phyloP scores from a whole-genome alignment of 768 basidiomycete genomes.

The Stropharia rugosoannulata region DNA sequence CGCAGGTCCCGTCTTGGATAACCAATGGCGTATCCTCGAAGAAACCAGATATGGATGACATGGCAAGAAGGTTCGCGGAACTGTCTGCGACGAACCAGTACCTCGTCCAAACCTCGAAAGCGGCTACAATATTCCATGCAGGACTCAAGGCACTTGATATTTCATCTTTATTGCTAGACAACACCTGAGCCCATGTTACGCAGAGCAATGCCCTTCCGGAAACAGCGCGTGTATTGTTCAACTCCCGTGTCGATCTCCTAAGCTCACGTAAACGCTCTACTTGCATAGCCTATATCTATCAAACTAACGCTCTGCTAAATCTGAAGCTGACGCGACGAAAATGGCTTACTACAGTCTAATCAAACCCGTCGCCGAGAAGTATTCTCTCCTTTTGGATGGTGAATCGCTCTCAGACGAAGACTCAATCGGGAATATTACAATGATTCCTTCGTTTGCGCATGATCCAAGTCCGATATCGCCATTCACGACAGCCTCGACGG shows the following conservation, averaged over 20 bases:
- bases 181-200: neutral
- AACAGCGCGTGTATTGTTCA: constrained; percentile 24
- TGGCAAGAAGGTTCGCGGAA: constrained; percentile 22
- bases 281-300: neutral
- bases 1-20: constrained; percentile 24
- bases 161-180: neutral
- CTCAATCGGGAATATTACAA: constrained; percentile 26
- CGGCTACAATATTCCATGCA: constrained; percentile 27
- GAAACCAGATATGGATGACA: constrained; percentile 20
- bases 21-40: constrained; percentile 16
- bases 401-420: constrained; percentile 14
- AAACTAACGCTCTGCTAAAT: neutral
- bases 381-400: constrained; percentile 22
- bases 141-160: constrained; percentile 23
- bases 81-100: constrained; percentile 22
- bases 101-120: constrained; percentile 29
- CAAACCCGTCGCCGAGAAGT: constrained; percentile 24
- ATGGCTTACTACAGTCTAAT: constrained; percentile 17
- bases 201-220: constrained; percentile 29
- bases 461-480: constrained; percentile 27
- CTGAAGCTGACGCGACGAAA: constrained; percentile 17
- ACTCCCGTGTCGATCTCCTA: constrained; percentile 27
- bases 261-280: constrained; percentile 19
- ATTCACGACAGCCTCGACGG: constrained; percentile 16
- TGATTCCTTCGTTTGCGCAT: constrained; percentile 16